phyloP scores from a whole-genome alignment of 495 filamentous ascomycete species.

The Apiosordaria backusii region DNA sequence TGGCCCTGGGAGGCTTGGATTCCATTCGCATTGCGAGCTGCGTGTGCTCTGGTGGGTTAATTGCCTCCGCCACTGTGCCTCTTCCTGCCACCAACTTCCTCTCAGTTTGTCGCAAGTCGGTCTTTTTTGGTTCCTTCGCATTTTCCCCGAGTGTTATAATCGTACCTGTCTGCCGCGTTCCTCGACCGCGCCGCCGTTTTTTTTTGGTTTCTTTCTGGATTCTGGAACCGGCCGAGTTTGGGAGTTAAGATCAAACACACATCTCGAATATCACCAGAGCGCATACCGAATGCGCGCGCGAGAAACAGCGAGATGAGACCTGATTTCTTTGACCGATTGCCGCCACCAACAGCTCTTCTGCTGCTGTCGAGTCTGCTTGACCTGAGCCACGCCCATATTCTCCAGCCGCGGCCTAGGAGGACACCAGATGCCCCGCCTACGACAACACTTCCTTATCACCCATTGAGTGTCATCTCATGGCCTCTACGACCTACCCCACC shows the following conservation, averaged over 20 bases:
- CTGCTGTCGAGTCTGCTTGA: conserved; percentile 38
- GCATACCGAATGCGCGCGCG: conserved; percentile 19
- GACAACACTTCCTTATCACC: conserved; percentile 37
- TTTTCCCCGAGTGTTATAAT: background rate
- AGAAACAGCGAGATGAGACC: conserved; percentile 25
- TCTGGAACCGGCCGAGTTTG: background rate
- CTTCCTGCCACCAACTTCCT: conserved; percentile 8
- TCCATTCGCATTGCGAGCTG: background rate
- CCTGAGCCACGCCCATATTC: conserved; percentile 32
- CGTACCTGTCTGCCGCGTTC: background rate
- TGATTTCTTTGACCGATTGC: conserved; percentile 41
- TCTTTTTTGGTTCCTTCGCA: background rate
- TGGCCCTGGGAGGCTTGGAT: background rate
- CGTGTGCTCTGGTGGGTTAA: background rate
- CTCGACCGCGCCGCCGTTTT: background rate
- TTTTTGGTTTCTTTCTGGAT: background rate
- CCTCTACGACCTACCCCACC: conserved; percentile 39
- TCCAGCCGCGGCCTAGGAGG: conserved; percentile 29
- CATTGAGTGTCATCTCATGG: conserved; percentile 44
- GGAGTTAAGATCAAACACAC: conserved; percentile 3
- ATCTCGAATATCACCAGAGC: background rate
- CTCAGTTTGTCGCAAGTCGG: background rate
- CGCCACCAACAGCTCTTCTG: conserved; percentile 39
- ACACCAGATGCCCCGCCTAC: conserved; percentile 28
- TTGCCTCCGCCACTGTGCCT: conserved; percentile 12